Percentiles rank a stretch among this genome's conserved stretches.
phyloP scores from a whole-genome alignment of 192 early-diverging fungal genomes.

The Rhizoclosmatium globosum region DNA sequence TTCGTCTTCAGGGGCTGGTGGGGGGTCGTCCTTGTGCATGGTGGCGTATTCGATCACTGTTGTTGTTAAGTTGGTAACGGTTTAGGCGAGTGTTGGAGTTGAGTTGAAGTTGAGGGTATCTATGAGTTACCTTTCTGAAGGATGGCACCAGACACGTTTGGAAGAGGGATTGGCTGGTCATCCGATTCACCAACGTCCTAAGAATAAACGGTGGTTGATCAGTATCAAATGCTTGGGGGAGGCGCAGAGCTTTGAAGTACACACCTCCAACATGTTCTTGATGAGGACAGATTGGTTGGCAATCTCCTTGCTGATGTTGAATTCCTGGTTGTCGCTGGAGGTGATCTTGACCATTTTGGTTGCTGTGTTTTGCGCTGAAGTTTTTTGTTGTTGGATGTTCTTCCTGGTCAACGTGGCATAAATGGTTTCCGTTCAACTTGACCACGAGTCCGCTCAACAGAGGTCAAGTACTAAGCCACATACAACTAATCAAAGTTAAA shows the following conservation, averaged over 20 bases:
- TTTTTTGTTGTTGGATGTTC: background rate
- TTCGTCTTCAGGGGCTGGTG: constrained; percentile 65
- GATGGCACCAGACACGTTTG: constrained; percentile 90
- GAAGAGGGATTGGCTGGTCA: constrained; percentile 75
- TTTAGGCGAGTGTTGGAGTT: background rate
- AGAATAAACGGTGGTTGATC: background rate
- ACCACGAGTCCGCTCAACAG: no score
- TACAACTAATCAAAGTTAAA: no score
- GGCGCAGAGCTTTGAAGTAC: background rate
- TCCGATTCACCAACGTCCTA: constrained; percentile 50
- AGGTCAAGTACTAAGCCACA: no score
- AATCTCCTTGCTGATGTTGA: constrained; percentile 62
- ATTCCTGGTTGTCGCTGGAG: constrained; percentile 39
- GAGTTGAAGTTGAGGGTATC: background rate
- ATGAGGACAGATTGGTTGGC: constrained; percentile 64
- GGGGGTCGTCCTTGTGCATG: constrained; percentile 80
- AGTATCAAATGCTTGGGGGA: background rate
- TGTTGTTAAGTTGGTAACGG: background rate
- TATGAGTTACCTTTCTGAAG: constrained; percentile 65
- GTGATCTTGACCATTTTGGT: constrained; percentile 13
- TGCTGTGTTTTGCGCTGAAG: background rate
- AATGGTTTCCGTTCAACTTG: no score
- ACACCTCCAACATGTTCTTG: constrained; percentile 68
- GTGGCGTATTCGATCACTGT: constrained; percentile 87
- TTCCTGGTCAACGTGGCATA: background rate